Percentiles rank a stretch among this genome's conserved stretches.
Conservation (phyloP, 352 stramenopile genomes). For the Albugo candida region DNA sequence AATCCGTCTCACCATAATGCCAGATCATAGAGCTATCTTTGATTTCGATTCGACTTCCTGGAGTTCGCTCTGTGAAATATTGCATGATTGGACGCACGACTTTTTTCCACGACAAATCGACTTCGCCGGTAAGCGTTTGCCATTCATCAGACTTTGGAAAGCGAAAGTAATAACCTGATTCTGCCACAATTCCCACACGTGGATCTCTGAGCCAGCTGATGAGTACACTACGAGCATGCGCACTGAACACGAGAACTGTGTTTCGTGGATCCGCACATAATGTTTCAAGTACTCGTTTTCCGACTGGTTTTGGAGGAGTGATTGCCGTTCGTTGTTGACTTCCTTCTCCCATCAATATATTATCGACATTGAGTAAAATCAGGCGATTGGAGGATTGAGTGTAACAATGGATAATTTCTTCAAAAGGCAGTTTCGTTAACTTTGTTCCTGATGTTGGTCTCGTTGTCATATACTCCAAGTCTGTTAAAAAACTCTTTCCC, state of each 20-base stretch:
- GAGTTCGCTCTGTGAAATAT: constrained; percentile 52
- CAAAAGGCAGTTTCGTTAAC: constrained; percentile 22
- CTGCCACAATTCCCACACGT: constrained; percentile 31
- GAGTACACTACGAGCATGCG: constrained; percentile 47
- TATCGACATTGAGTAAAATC: constrained; percentile 67
- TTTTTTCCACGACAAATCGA: constrained; percentile 47
- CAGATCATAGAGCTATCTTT: constrained; percentile 44
- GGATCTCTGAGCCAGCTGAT: constrained; percentile 44
- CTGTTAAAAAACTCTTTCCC: neutral
- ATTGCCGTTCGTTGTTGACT: constrained; percentile 35
- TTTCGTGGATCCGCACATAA: constrained; percentile 31
- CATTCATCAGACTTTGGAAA: constrained; percentile 27
- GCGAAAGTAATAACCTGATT: constrained; percentile 40
- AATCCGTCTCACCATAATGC: constrained; percentile 53
- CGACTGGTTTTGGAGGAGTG: constrained; percentile 29
- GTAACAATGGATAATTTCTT: constrained; percentile 38
- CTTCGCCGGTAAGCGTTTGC: constrained; percentile 36
- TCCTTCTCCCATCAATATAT: constrained; percentile 39
- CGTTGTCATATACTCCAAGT: constrained; percentile 10
- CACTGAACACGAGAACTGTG: constrained; percentile 34
- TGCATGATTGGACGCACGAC: constrained; percentile 56
- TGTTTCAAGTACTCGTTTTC: constrained; percentile 39
- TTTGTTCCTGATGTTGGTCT: constrained; percentile 20
- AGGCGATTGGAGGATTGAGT: constrained; percentile 29
- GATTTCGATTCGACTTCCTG: constrained; percentile 38